Conservation (phyloP, 176 grass and related monocot genomes). For the Thinopyrum elongatum region DNA sequence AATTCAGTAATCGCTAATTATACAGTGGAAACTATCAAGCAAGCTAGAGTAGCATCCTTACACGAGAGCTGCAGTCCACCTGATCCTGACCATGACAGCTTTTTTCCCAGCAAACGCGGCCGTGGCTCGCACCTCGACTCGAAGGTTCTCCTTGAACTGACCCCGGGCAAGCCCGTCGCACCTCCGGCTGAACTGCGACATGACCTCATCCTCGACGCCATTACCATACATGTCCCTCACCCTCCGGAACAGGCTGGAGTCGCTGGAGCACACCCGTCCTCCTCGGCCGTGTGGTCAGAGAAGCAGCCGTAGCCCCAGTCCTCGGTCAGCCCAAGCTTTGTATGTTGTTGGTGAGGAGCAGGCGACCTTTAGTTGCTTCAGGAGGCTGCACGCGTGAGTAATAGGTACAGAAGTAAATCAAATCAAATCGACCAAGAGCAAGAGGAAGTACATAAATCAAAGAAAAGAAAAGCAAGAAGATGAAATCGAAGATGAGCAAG, state of each 20-base stretch:
- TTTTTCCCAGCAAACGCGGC: conserved; percentile 15
- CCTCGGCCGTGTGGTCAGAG: too few species aligned
- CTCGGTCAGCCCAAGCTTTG: conserved; percentile 12
- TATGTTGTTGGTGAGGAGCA: too few species aligned
- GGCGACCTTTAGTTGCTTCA: too few species aligned
- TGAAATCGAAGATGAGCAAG: too few species aligned
- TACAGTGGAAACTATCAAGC: background rate
- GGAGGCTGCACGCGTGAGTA: too few species aligned
- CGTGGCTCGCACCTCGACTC: conserved; percentile 44
- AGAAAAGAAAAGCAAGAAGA: too few species aligned
- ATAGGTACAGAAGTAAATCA: too few species aligned
- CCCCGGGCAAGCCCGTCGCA: conserved; percentile 43
- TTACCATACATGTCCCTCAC: conserved; percentile 2
- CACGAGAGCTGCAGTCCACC: conserved; percentile 19
- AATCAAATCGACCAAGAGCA: too few species aligned
- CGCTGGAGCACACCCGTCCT: conserved; percentile 54
- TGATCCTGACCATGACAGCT: background rate
- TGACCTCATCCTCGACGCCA: conserved; percentile 53
- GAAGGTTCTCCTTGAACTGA: conserved; percentile 71
- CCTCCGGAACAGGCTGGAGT: conserved; percentile 54
- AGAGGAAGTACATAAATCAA: too few species aligned
- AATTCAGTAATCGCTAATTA: background rate
- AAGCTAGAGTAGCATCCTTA: conserved; percentile 21
- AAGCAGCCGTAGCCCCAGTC: too few species aligned
- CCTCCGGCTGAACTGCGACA: conserved; percentile 45